Evolutionary conservation across 2,329 filamentous ascomycete species (phyloP).

Genomic region (Incumbomyces delicatus): DNA sequence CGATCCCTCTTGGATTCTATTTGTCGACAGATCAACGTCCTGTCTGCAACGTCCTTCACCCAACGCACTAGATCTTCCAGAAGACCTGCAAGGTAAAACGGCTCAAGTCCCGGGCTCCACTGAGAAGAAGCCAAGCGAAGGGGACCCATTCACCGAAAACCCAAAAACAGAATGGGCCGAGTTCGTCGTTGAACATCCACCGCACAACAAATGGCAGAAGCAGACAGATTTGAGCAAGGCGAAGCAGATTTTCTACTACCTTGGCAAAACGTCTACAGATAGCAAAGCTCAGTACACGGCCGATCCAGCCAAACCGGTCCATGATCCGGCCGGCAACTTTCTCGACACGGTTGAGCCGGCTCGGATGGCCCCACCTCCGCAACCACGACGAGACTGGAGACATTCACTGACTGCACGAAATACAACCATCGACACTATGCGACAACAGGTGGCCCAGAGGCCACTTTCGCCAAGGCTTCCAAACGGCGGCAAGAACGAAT

Average conservation of each 20-base stretch:
- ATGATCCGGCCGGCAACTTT: constrained; percentile 42
- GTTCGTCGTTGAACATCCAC: constrained; percentile 56
- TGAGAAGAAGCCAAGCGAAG: constrained; percentile 23
- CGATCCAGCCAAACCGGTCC: constrained; percentile 46
- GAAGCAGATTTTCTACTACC: constrained; percentile 78
- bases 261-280: constrained; percentile 78
- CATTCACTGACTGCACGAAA: constrained; percentile 18
- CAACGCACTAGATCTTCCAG: constrained; percentile 36
- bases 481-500: constrained; percentile 14
- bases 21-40: constrained; percentile 40
- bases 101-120: constrained; percentile 22
- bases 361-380: constrained; percentile 20
- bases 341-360: constrained; percentile 35
- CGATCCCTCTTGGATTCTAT: constrained; percentile 45
- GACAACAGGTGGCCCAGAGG: constrained; percentile 7
- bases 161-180: constrained; percentile 60
- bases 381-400: constrained; percentile 20
- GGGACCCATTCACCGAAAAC: constrained; percentile 24
- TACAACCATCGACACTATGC: constrained; percentile 13
- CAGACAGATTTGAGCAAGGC: constrained; percentile 63
- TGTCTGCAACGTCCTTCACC: constrained; percentile 36
- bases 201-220: constrained; percentile 50
- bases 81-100: constrained; percentile 37
- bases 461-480: constrained; percentile 10
- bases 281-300: constrained; percentile 86